Evolutionary conservation across 768 basidiomycete genomes (phyloP), one percentile per base, ranked within the genome.

Genomic region (Aureoboletus auriporus): DNA sequence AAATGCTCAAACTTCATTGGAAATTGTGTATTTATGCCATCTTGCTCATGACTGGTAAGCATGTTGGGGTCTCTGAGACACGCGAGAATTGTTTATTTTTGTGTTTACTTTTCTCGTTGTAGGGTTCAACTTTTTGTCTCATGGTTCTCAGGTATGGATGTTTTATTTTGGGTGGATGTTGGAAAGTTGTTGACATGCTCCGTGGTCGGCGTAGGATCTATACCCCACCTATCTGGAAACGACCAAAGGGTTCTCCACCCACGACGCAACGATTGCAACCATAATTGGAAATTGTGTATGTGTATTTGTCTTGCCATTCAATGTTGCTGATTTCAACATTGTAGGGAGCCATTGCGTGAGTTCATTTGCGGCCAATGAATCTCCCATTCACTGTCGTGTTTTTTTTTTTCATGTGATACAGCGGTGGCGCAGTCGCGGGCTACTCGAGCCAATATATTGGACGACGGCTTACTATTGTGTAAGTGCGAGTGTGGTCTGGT

Each of bases 1-100:
- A 69, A 46, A 95, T 94, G 90, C 69, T 94, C 28, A 89, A 79
- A 70, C 66, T 58, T 11, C 89, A 96, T 61, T 95, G 91, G 92
- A 54, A 82, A 11, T 62, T 88, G 30, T 91, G 87, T 62, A 81
- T 93, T 42, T 94, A 93, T 59, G 86, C 87, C 1, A 77, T 93
- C 16, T 69, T 92, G 41, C 76, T 93, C 47, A 89, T 93, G 87
- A 82, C 84, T 2, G 73, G 71, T 71, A 34, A 41, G 61, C 57
- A 10, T 4, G 7, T 11, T 13, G 11, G 12, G 30, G 27, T 30
- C 36, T 44, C 12, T 27, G 12, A 26, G 9, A 14, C 2, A 6
- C 34, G 27, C 37, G 53, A 1, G 38, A 51, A 13, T 13, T 17
- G 33, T 12, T 57, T 23, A 45, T 38, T 9, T 33, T 33, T 20